Percentiles rank a stretch among this genome's conserved stretches.
Conservation (phyloP, 2,329 filamentous ascomycete genomes). For the Corinectria fuckeliana region DNA sequence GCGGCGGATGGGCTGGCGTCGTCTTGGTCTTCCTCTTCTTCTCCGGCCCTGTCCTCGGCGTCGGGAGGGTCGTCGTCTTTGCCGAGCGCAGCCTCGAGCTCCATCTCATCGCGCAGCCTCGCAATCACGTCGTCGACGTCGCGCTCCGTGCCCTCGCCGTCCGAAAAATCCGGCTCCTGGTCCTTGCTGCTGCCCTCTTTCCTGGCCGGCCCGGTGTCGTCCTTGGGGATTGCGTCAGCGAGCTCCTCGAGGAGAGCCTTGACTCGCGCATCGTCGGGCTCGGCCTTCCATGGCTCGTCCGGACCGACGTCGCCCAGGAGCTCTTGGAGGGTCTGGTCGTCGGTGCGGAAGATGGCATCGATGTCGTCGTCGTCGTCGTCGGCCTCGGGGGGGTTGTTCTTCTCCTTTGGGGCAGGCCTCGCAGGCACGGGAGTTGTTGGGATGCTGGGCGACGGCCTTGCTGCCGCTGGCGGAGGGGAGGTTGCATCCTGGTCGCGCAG, state of each 20-base stretch:
- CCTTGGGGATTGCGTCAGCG: conserved; percentile 42
- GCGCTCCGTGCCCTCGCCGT: conserved; percentile 56
- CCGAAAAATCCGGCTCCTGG: conserved; percentile 52
- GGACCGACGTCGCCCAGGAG: conserved; percentile 53
- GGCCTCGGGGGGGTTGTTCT: not conserved
- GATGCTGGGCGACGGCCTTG: conserved; percentile 5
- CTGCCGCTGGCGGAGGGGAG: conserved; percentile 31
- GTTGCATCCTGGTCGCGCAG: conserved; percentile 50
- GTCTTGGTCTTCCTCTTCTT: too few relatives aligned
- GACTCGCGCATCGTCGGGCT: conserved; percentile 42
- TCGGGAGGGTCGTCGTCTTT: conserved; percentile 23
- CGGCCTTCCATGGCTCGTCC: conserved; percentile 38
- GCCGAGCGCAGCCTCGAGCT: conserved; percentile 40
- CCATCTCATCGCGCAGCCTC: conserved; percentile 54
- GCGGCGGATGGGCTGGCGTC: not conserved
- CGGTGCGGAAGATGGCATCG: conserved; percentile 51
- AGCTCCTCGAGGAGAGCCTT: conserved; percentile 47
- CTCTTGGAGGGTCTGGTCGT: conserved; percentile 60
- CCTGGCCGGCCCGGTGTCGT: conserved; percentile 8
- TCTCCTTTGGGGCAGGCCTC: not conserved
- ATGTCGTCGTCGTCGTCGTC: conserved; percentile 43
- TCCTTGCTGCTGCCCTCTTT: conserved; percentile 18
- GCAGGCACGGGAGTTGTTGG: conserved; percentile 1
- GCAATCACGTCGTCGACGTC: conserved; percentile 55
- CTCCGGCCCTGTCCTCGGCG: conserved; percentile 24